These are phyloP conservation scores for Didymella pinodella DNA, from an alignment of 2,329 filamentous ascomycete species.

Conservation along the genomic window DNA sequence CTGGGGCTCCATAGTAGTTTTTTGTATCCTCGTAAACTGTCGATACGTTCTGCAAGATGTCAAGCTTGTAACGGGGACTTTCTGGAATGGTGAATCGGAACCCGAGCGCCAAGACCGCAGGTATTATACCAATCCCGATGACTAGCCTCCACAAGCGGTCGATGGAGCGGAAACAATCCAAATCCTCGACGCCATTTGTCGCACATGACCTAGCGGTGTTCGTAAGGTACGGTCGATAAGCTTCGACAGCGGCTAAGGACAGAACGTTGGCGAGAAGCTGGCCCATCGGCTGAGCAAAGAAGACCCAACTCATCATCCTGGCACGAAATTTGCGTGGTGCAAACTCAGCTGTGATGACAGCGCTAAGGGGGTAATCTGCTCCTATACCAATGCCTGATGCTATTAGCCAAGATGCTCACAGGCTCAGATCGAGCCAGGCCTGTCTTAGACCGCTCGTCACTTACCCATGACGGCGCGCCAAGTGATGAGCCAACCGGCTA, in stretches of 20 bases:
- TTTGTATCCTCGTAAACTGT: slow-evolving; percentile 46
- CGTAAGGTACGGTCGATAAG: slow-evolving; percentile 38
- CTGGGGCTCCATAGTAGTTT: slow-evolving; percentile 41
- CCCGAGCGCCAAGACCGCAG: slow-evolving; percentile 41
- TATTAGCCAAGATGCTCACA: neutral
- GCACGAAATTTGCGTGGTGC: slow-evolving; percentile 49
- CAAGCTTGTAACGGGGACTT: slow-evolving; percentile 51
- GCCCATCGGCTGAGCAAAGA: slow-evolving; percentile 54
- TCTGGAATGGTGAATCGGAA: slow-evolving; percentile 55
- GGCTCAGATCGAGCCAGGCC: neutral
- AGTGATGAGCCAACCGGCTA: slow-evolving; percentile 51
- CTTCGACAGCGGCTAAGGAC: slow-evolving; percentile 40
- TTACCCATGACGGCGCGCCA: slow-evolving; percentile 53
- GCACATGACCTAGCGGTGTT: slow-evolving; percentile 22
- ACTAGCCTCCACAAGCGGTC: slow-evolving; percentile 53
- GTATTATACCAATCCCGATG: slow-evolving; percentile 49
- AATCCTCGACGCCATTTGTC: slow-evolving; percentile 31
- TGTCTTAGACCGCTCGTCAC: neutral
- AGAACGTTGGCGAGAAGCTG: slow-evolving; percentile 47
- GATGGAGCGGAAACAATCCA: slow-evolving; percentile 42
- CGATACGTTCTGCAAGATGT: slow-evolving; percentile 49
- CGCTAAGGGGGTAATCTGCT: slow-evolving; percentile 50
- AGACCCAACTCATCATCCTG: slow-evolving; percentile 54
- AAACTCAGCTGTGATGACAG: slow-evolving; percentile 52
- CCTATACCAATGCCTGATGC: slow-evolving; percentile 45